phyloP scores from a whole-genome alignment of 192 early-diverging fungal genomes.

The Funneliformis mosseae region DNA sequence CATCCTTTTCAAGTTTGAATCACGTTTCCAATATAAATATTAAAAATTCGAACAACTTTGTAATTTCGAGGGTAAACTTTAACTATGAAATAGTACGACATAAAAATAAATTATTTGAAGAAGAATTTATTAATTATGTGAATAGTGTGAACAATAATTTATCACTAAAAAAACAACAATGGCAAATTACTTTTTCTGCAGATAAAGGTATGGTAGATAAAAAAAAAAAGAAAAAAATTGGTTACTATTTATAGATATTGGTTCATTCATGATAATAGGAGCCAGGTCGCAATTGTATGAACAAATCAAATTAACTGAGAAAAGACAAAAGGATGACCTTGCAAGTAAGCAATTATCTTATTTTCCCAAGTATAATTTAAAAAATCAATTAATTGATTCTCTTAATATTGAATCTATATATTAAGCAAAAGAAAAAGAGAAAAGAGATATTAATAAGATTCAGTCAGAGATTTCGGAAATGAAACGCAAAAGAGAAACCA shows the following conservation, averaged over 20 bases:
- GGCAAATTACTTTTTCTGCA: slow-evolving; percentile 5
- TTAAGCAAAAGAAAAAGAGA: slow-evolving; percentile 14
- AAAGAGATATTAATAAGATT: background rate
- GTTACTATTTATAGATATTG: background rate
- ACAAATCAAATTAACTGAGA: slow-evolving; percentile 13
- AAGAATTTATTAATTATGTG: background rate
- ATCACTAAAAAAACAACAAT: slow-evolving; percentile 16
- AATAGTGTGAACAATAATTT: slow-evolving; percentile 6
- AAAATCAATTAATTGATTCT: background rate
- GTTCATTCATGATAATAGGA: background rate
- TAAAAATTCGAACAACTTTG: background rate
- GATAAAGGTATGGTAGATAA: background rate
- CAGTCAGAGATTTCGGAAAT: background rate
- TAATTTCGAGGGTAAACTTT: background rate
- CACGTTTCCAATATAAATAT: background rate
- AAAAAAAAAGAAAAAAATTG: background rate
- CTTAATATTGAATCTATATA: background rate
- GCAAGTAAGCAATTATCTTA: background rate
- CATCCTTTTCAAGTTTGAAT: background rate
- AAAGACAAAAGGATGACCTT: background rate
- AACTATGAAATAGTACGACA: background rate
- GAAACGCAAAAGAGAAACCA: background rate
- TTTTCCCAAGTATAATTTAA: background rate
- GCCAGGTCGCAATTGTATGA: background rate
- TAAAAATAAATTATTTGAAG: slow-evolving; percentile 7